Percentiles rank a stretch among this genome's conserved stretches.
Evolutionary conservation across 805 yeast species (phyloP).

Genomic region (Lipomyces orientalis): DNA sequence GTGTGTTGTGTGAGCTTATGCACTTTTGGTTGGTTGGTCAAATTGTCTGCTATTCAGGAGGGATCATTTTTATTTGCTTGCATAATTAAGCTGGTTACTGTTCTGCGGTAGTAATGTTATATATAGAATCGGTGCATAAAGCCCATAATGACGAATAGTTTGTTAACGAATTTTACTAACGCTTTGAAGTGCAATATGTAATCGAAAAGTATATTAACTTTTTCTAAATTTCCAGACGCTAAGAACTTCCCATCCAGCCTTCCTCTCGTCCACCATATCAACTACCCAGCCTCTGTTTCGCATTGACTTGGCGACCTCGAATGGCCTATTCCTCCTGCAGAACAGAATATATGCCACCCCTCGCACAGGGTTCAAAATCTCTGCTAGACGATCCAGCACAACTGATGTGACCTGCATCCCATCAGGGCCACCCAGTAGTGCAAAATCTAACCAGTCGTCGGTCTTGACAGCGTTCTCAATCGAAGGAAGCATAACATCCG

Average conservation of each 20-base stretch:
- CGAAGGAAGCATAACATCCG: conserved; percentile 74
- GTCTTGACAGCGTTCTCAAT: conserved; percentile 58
- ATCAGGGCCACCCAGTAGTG: conserved; percentile 84
- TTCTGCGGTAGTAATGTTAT: background rate
- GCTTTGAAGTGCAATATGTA: background rate
- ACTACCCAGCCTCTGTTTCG: conserved; percentile 58
- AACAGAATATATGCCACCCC: conserved; percentile 90
- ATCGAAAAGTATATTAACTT: background rate
- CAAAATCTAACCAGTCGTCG: conserved; percentile 82
- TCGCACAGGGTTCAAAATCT: conserved; percentile 51
- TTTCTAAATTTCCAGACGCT: conserved; percentile 67
- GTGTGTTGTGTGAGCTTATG: background rate
- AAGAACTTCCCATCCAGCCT: conserved; percentile 96
- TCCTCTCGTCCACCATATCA: conserved; percentile 62
- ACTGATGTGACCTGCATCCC: conserved; percentile 87
- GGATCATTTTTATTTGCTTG: conserved; percentile 4
- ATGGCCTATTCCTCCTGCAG: conserved; percentile 89
- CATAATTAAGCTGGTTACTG: background rate
- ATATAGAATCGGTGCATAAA: background rate
- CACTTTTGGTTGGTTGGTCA: background rate
- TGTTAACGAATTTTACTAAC: background rate
- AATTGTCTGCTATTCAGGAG: background rate
- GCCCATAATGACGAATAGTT: background rate
- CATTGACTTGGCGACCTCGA: conserved; percentile 59
- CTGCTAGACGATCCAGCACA: conserved; percentile 61